phyloP scores from a whole-genome alignment of 2,329 filamentous ascomycete species.

The Arthroderma uncinatum region DNA sequence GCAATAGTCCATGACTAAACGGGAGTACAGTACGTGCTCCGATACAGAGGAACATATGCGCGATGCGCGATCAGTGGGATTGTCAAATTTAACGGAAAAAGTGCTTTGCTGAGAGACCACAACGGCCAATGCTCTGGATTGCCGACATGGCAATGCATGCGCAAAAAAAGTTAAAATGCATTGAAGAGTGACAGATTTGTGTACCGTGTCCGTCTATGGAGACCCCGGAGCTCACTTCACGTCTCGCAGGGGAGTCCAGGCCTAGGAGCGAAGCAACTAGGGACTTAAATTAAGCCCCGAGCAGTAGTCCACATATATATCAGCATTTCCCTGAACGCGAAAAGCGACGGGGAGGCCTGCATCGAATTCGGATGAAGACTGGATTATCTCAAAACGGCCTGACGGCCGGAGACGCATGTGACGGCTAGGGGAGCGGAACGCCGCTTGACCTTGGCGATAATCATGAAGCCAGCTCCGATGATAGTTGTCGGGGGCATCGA shows the following conservation, averaged over 20 bases:
- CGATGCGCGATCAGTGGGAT: conserved; percentile 1
- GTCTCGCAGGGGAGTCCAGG: neutral
- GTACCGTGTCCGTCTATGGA: neutral
- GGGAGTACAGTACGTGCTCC: neutral
- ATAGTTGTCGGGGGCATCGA: neutral
- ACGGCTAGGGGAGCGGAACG: too few species aligned
- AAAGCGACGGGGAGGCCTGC: neutral
- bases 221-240: neutral
- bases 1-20: neutral
- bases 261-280: neutral
- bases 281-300: neutral
- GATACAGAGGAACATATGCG: neutral
- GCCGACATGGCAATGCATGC: neutral
- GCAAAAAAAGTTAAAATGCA: neutral
- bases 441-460: neutral
- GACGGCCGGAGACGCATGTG: neutral
- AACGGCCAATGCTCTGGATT: neutral
- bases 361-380: conserved; percentile 1
- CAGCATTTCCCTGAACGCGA: neutral
- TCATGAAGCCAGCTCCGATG: neutral
- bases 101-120: neutral
- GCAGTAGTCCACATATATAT: neutral
- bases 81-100: neutral
- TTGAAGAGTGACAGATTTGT: neutral
- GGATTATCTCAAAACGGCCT: neutral